These are phyloP conservation scores for Aspergillus sp. DNA, from an alignment of 2,329 filamentous ascomycete genomes.

Conservation along the genomic window DNA sequence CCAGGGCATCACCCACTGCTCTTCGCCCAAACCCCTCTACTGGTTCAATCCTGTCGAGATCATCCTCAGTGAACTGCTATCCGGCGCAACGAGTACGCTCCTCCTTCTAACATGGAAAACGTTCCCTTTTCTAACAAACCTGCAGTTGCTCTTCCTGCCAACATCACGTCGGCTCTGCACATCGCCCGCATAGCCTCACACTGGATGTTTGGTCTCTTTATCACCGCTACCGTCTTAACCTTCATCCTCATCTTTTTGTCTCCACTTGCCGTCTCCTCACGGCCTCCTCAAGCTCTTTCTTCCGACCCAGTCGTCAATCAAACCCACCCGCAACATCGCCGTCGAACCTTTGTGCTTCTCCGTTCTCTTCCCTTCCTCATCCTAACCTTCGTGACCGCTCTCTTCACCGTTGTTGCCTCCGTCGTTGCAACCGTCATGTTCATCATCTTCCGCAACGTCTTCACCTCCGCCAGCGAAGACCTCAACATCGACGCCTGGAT, in stretches of 20 bases:
- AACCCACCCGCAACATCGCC: slow-evolving; percentile 36
- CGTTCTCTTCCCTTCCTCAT: slow-evolving; percentile 68
- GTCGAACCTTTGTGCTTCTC: slow-evolving; percentile 39
- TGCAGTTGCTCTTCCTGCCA: slow-evolving; percentile 70
- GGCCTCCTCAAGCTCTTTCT: slow-evolving; percentile 36
- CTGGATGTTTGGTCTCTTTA: slow-evolving; percentile 88
- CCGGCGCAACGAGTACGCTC: slow-evolving; percentile 70
- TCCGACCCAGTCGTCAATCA: slow-evolving; percentile 29
- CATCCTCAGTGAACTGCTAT: slow-evolving; percentile 73
- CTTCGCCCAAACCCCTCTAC: slow-evolving; percentile 68
- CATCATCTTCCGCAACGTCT: slow-evolving; percentile 74
- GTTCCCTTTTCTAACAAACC: neutral
- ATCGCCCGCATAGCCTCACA: slow-evolving; percentile 74
- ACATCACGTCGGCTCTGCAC: slow-evolving; percentile 71
- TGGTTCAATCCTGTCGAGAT: slow-evolving; percentile 92
- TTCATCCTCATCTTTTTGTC: slow-evolving; percentile 69
- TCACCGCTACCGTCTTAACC: slow-evolving; percentile 68
- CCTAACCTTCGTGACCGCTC: slow-evolving; percentile 65
- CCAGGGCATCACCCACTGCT: slow-evolving; percentile 72
- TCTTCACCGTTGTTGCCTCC: slow-evolving; percentile 69
- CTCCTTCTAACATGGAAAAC: neutral
- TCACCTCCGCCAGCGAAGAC: slow-evolving; percentile 65
- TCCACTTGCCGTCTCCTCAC: slow-evolving; percentile 53
- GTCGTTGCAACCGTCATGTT: slow-evolving; percentile 82
- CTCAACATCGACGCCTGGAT: slow-evolving; percentile 74